Evolutionary conservation across 495 filamentous ascomycete species (phyloP), one percentile per base, ranked within the genome.

Genomic region (Xylaria curta): DNA sequence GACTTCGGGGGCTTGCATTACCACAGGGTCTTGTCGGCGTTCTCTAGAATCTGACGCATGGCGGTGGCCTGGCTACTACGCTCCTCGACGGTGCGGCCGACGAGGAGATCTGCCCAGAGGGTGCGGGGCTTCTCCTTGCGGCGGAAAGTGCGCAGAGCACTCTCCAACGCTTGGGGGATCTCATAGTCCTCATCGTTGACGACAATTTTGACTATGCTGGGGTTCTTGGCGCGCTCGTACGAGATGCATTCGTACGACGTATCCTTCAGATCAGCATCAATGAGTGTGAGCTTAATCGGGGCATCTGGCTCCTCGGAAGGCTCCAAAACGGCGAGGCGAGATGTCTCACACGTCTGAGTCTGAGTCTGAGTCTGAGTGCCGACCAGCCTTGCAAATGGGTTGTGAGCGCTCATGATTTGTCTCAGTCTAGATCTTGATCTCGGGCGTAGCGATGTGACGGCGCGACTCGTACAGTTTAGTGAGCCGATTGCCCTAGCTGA

Each of bases 191-290:
- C 66, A 36, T 69, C 72, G 33, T 78, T 66, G 47, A 76, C 65
- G 6, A 49, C 66, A 17, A 78, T 31, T 1, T 54, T 65, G 19
- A 58, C 56, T 6, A 15, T 62, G 6, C 59, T 42, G 12, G 72
- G 36, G 24, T 49, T 54, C 13, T 51, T 61, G 26, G 63, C 17
- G 4, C 74, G 76, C 44, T 78, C 74, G 59, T 78, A 78, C 17
- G 76, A 78, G 42, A 78, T 73, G 53, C 74, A 76, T 58, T 78
- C 76, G 38, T 78, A 78, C 24, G 72, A 72, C 2, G 72, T 76
- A 1, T 74, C 72, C 36, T 76, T 54, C 42, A 76, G 40, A 3
- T 31, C 24, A 10, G 56, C 74, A 17, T 78, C 72, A 15, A 68
- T 75, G 49, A 75, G 70, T 5, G 8, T 73, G 0, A 78, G 46